Conservation (phyloP, 805 yeast species). For the Ogataea methanolica region DNA sequence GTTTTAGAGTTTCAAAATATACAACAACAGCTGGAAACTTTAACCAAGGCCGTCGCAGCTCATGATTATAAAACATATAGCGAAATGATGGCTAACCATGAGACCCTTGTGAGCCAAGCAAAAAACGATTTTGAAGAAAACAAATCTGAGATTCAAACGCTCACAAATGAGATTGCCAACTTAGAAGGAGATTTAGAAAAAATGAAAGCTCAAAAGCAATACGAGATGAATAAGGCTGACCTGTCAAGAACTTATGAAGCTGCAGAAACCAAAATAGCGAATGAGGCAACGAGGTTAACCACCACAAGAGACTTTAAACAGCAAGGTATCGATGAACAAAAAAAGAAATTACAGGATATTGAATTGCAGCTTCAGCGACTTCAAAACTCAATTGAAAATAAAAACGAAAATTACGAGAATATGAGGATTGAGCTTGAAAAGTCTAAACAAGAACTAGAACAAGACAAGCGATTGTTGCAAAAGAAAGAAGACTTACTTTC, state of each 20-base stretch:
- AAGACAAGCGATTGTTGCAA: conserved; percentile 42
- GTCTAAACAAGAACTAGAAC: conserved; percentile 39
- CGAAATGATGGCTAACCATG: conserved; percentile 37
- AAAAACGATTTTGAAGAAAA: conserved; percentile 37
- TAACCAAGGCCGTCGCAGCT: conserved; percentile 70
- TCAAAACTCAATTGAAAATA: conserved; percentile 13
- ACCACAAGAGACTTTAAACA: conserved; percentile 56
- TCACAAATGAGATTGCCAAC: conserved; percentile 50
- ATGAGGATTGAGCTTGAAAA: conserved; percentile 42
- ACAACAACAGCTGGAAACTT: conserved; percentile 73
- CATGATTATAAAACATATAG: conserved; percentile 55
- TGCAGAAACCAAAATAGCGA: conserved; percentile 50
- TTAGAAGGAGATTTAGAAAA: conserved; percentile 58
- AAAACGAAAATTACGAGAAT: conserved; percentile 32
- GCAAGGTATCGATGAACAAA: conserved; percentile 57
- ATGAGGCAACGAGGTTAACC: conserved; percentile 61
- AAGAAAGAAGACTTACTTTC: conserved; percentile 76
- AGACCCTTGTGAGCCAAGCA: conserved; percentile 38
- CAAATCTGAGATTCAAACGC: conserved; percentile 39
- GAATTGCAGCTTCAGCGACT: conserved; percentile 29
- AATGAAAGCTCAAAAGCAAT: conserved; percentile 47
- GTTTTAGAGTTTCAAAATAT: conserved; percentile 84
- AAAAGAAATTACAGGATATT: conserved; percentile 29
- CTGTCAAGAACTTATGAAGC: conserved; percentile 55
- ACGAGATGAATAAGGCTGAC: conserved; percentile 58